phyloP scores from a whole-genome alignment of 352 stramenopile species.

The Globisporangium mamillatum region DNA sequence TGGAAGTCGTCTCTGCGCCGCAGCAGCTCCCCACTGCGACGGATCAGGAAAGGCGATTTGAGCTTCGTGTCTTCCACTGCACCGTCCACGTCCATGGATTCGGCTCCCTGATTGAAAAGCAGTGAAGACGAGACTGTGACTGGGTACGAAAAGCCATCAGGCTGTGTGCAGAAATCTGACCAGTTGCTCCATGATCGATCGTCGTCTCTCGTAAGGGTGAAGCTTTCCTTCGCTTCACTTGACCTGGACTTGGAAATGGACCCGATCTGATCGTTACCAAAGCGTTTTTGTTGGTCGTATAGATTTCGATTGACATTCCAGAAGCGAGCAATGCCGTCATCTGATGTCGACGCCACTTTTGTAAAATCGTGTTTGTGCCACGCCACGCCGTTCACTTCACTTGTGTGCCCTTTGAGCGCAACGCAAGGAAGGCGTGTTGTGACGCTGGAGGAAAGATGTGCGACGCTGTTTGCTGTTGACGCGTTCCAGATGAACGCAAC shows the following conservation, averaged over 20 bases:
- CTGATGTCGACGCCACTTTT: constrained; percentile 51
- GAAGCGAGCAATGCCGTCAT: constrained; percentile 59
- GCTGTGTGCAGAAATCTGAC: constrained; percentile 17
- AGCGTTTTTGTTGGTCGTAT: not conserved
- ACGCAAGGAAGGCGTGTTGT: constrained; percentile 25
- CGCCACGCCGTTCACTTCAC: constrained; percentile 66
- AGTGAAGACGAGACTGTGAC: constrained; percentile 10
- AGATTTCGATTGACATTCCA: constrained; percentile 25
- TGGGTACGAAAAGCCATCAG: constrained; percentile 16
- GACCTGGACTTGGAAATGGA: not conserved
- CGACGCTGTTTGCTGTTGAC: not conserved
- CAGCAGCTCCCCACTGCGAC: constrained; percentile 21
- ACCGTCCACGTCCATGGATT: constrained; percentile 14
- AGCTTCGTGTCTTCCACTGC: not conserved
- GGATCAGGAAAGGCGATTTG: constrained; percentile 27
- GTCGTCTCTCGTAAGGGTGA: constrained; percentile 3
- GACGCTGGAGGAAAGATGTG: not conserved
- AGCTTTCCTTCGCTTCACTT: not conserved
- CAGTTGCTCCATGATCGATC: constrained; percentile 19
- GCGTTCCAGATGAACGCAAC: constrained; percentile 62
- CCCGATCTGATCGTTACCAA: not conserved
- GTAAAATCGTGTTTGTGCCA: constrained; percentile 53
- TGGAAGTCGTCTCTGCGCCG: constrained; percentile 16
- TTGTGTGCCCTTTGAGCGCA: constrained; percentile 56
- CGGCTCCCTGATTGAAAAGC: not conserved